Evolutionary conservation across 176 grass and related monocot genomes (phyloP).

Genomic region (Zoysia japonica): DNA sequence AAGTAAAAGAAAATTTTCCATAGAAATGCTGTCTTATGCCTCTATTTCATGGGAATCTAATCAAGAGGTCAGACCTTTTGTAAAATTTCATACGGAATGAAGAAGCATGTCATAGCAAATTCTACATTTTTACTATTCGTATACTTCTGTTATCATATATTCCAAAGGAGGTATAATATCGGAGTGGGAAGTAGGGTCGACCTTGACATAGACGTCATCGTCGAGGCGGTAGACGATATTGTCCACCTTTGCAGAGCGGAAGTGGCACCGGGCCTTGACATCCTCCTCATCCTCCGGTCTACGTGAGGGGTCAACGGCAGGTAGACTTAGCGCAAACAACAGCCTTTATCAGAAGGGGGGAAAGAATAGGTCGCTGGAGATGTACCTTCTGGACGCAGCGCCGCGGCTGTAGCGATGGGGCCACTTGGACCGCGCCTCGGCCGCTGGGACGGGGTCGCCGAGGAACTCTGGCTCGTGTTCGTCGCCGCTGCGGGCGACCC

Average conservation of each 20-base stretch:
- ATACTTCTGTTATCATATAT: too few relatives aligned
- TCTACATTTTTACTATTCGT: too few relatives aligned
- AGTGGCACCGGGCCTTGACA: constrained; percentile 44
- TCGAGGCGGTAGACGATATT: constrained; percentile 42
- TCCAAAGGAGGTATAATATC: too few relatives aligned
- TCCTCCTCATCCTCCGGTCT: constrained; percentile 50
- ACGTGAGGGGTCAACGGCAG: not conserved
- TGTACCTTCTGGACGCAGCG: not conserved
- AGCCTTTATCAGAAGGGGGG: not conserved
- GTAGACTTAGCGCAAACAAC: not conserved
- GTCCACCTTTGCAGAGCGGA: constrained; percentile 53
- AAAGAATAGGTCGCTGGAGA: too few relatives aligned
- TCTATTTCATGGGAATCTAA: too few relatives aligned
- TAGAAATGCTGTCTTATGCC: too few relatives aligned
- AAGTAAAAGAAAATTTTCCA: too few relatives aligned
- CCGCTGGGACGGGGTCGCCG: constrained; percentile 40
- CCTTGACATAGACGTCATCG: constrained; percentile 71
- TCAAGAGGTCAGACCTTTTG: too few relatives aligned
- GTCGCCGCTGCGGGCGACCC: not conserved
- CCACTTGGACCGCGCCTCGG: constrained; percentile 57
- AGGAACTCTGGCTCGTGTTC: constrained; percentile 38
- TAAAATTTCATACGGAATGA: too few relatives aligned
- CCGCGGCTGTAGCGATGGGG: constrained; percentile 54
- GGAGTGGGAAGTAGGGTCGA: not conserved
- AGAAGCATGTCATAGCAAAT: too few relatives aligned